phyloP scores from a whole-genome alignment of 306 rosid species.

The Acacia crassicarpa region DNA sequence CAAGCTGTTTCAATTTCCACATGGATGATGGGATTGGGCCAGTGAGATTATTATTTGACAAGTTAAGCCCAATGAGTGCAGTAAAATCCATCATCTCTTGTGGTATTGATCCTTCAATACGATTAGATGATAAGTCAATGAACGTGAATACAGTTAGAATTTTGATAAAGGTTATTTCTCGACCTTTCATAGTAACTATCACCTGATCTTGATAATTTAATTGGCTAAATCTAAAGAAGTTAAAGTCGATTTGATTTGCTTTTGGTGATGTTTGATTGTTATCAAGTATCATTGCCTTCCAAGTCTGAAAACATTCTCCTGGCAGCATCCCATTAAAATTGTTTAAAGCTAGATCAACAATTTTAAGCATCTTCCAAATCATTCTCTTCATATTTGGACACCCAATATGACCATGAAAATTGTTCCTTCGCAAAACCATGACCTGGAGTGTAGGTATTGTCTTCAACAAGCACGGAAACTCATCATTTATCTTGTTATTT shows the following conservation, averaged over 20 bases:
- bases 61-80: no score
- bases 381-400: not conserved
- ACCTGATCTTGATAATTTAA: conserved; percentile 24
- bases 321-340: not conserved
- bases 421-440: not conserved
- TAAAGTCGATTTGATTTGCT: not conserved
- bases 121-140: conserved; percentile 27
- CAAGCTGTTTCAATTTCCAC: not conserved
- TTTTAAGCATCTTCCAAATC: conserved; percentile 12
- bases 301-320: not conserved
- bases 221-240: no score
- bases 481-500: not conserved
- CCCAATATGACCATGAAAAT: not conserved
- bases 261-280: not conserved
- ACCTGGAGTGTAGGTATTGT: not conserved
- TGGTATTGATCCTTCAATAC: no score
- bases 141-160: conserved; percentile 14
- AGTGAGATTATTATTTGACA: not conserved
- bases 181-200: conserved; percentile 19
- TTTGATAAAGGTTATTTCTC: not conserved
- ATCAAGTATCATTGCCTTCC: not conserved
- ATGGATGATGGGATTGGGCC: conserved; percentile 21
- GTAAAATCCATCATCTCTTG: no score
- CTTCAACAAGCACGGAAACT: conserved; percentile 1
- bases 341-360: not conserved